Base-by-base conservation (phyloP, 768 basidiomycete species). In the Coprinopsis marcescibilis region DNA sequence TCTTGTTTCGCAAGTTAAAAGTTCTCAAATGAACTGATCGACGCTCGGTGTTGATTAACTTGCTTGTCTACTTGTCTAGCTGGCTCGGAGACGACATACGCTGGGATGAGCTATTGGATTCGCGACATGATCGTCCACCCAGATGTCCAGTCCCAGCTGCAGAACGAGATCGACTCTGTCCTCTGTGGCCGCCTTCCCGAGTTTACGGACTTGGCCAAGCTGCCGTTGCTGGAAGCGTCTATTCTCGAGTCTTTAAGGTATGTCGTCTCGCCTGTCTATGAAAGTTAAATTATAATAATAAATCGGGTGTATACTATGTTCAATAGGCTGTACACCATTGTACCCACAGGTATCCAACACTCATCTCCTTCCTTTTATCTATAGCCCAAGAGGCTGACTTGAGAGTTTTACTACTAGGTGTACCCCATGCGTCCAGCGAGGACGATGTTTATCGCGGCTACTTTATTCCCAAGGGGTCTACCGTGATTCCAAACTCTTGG, bases 131-230 rank as follows among this genome's bases (percentile, higher is more conserved):
- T 64, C 3, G 46, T 65, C 7, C 57, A 69, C 45, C 71, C 70
- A 1, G 61, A 65, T 10, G 56, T 56, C 12, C 65, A 65, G 48
- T 49, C 43, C n/a, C 65, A 54, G 39, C 70, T 67, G 0, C 74
- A 73, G 45, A 59, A 55, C 12, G 71, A 76, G 51, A 55, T 75
- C 12, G 73, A 73, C 51, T 17, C 27, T 0, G 61, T 75, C 3
- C 52, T 73, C 5, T 65, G 66, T 14, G 60, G 58, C 24, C 61
- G 71, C 4, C 53, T 72, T 2, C 74, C 71, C 1, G 57, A 58
- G 7, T 64, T 68, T 25, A 46, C 17, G 15, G 38, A 40, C 38
- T 10, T 23, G 15, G 21, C 5, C 17, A 11, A 10, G 11, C 38
- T 40, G 5, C 38, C 38, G 5, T 40, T 19, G 38, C 6, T 40